Evolutionary conservation across 495 filamentous ascomycete genomes (phyloP).

Genomic region (Podospora bellae-mahoneyi): DNA sequence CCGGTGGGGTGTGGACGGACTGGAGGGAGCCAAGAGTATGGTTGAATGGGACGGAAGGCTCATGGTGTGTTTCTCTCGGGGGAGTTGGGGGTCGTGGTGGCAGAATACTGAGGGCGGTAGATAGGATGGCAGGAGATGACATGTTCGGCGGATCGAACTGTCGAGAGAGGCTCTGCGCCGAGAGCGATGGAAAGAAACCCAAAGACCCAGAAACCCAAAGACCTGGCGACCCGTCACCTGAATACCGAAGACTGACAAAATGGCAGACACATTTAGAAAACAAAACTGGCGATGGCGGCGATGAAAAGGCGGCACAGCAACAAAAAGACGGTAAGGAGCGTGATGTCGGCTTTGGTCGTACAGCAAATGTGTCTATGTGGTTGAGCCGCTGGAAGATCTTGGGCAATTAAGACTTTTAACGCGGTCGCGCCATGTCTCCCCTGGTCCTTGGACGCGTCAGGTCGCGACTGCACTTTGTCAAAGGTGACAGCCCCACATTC

Average conservation of each 20-base stretch:
- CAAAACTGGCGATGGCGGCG: not conserved
- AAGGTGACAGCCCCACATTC: constrained; percentile 14
- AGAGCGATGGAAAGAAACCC: constrained; percentile 16
- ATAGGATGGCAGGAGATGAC: constrained; percentile 43
- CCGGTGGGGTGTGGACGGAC: constrained; percentile 48
- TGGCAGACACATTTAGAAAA: constrained; percentile 13
- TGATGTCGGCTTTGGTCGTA: not conserved
- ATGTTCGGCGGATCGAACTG: constrained; percentile 28
- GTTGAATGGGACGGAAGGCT: constrained; percentile 26
- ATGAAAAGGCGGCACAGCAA: constrained; percentile 1
- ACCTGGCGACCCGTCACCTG: constrained; percentile 21
- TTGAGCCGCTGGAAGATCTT: not conserved
- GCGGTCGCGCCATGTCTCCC: constrained; percentile 19
- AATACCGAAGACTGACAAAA: not conserved
- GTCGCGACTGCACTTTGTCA: constrained; percentile 14
- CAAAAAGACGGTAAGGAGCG: constrained; percentile 5
- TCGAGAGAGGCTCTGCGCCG: constrained; percentile 3
- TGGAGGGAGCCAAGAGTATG: constrained; percentile 27
- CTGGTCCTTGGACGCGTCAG: constrained; percentile 24
- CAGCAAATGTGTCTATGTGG: not conserved
- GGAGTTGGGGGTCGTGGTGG: constrained; percentile 54
- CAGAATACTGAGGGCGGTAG: constrained; percentile 43
- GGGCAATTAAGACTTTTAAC: constrained; percentile 30
- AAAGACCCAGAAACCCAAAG: constrained; percentile 11
- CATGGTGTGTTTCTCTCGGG: constrained; percentile 47